Conservation (phyloP, 2,329 filamentous ascomycete genomes). For the Emergomyces pasteurianus region DNA sequence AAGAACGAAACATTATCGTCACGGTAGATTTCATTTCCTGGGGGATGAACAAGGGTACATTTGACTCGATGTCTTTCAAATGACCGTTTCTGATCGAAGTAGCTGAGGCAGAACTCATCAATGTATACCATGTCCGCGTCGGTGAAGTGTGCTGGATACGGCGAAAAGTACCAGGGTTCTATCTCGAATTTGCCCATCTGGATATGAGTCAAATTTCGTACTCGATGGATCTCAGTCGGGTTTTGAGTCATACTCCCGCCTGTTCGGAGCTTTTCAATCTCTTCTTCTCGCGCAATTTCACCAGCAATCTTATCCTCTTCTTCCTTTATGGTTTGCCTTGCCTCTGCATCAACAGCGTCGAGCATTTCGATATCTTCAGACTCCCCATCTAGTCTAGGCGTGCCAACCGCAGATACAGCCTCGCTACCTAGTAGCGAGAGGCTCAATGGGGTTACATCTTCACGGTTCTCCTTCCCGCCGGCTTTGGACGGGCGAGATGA, state of each 20-base stretch:
- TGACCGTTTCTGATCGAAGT: constrained; percentile 71
- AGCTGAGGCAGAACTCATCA: constrained; percentile 92
- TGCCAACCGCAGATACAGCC: constrained; percentile 26
- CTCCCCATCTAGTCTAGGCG: constrained; percentile 25
- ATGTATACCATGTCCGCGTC: constrained; percentile 88
- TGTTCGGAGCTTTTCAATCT: constrained; percentile 91
- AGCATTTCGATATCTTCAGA: constrained; percentile 34
- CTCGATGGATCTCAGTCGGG: constrained; percentile 88
- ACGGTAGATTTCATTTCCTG: constrained; percentile 95
- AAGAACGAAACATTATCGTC: constrained; percentile 87
- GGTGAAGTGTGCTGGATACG: constrained; percentile 80
- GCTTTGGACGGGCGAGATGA: constrained; percentile 41
- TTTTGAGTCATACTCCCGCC: constrained; percentile 98
- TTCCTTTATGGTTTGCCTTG: constrained; percentile 19
- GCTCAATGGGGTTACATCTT: constrained; percentile 27
- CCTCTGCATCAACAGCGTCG: constrained; percentile 23
- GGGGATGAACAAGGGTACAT: constrained; percentile 82
- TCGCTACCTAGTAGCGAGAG: constrained; percentile 23
- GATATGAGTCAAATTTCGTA: constrained; percentile 85
- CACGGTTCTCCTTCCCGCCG: constrained; percentile 49
- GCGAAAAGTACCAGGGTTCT: constrained; percentile 98
- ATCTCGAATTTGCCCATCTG: constrained; percentile 89
- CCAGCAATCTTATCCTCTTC: constrained; percentile 27
- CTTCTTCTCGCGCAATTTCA: constrained; percentile 58
- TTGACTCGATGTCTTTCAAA: constrained; percentile 81